Conservation (phyloP, 306 rosid genomes). For the Spatholobus suberectus region DNA sequence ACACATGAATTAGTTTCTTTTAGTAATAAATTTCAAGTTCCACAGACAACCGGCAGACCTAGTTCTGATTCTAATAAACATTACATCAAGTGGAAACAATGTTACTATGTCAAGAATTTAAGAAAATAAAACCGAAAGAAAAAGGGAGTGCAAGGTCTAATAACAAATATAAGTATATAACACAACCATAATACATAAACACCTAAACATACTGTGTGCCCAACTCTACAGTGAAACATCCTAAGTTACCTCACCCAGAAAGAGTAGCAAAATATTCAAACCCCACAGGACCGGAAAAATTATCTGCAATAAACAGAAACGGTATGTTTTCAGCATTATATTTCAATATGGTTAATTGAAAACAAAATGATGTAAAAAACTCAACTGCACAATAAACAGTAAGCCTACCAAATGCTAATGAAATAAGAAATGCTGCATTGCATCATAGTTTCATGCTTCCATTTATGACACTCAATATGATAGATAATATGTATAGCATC, state of each 20-base stretch:
- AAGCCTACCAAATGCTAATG: not conserved
- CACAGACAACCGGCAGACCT: slow-evolving; percentile 25
- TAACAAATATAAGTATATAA: slow-evolving; percentile 47
- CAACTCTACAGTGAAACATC: slow-evolving; percentile 45
- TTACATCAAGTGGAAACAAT: slow-evolving; percentile 42
- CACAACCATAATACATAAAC: slow-evolving; percentile 50
- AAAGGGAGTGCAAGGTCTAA: slow-evolving; percentile 30
- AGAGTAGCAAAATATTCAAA: slow-evolving; percentile 33
- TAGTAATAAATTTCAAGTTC: slow-evolving; percentile 5
- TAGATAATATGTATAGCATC: slow-evolving; percentile 6
- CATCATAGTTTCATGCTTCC: not conserved
- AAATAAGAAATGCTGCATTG: not conserved
- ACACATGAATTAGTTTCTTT: slow-evolving; percentile 30
- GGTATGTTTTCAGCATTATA: slow-evolving; percentile 9
- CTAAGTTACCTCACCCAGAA: slow-evolving; percentile 42
- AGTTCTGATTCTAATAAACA: slow-evolving; percentile 38
- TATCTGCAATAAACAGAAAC: slow-evolving; percentile 50
- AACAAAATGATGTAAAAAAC: not conserved
- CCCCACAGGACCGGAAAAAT: slow-evolving; percentile 30
- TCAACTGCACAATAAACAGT: slow-evolving; percentile 14
- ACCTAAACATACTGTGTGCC: slow-evolving; percentile 36
- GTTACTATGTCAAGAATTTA: slow-evolving; percentile 33
- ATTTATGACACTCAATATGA: not conserved
- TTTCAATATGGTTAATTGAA: not conserved
- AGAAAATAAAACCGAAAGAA: not conserved